phyloP scores from a whole-genome alignment of 305 asterid species.

The Fraxinus platypoda region DNA sequence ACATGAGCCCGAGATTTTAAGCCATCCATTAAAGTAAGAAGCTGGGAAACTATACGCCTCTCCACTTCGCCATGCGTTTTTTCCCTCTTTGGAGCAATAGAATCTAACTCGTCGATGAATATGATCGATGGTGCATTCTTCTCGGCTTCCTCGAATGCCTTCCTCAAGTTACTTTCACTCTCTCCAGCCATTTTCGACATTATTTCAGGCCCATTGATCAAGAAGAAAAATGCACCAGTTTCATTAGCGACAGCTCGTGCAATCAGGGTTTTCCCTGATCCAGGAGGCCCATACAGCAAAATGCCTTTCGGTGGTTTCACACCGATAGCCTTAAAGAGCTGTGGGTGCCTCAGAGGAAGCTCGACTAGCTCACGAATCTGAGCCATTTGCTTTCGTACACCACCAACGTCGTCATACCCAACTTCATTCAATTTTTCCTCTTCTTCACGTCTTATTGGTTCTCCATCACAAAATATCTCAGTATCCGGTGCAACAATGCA shows the following conservation, averaged over 20 bases:
- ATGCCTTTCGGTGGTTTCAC: constrained; percentile 62
- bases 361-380: constrained; percentile 51
- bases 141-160: constrained; percentile 60
- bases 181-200: constrained; percentile 61
- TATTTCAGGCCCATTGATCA: constrained; percentile 55
- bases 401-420: constrained; percentile 59
- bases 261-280: constrained; percentile 53
- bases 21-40: constrained; percentile 55
- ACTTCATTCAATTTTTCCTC: constrained; percentile 48
- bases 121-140: constrained; percentile 55
- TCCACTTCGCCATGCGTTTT: constrained; percentile 53
- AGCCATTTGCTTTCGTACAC: constrained; percentile 59
- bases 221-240: constrained; percentile 50
- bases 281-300: constrained; percentile 52
- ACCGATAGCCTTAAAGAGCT: constrained; percentile 53
- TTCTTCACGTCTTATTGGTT: constrained; percentile 45
- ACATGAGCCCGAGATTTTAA: constrained; percentile 51
- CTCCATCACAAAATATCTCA: constrained; percentile 53
- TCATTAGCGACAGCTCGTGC: constrained; percentile 52
- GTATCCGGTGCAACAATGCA: constrained; percentile 54
- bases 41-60: constrained; percentile 51
- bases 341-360: constrained; percentile 53
- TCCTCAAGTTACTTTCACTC: constrained; percentile 55
- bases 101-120: constrained; percentile 53
- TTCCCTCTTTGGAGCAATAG: constrained; percentile 54